Evolutionary conservation across 768 basidiomycete genomes (phyloP), one percentile per base, ranked within the genome.

Genomic region (Cystoderma amianthinum): DNA sequence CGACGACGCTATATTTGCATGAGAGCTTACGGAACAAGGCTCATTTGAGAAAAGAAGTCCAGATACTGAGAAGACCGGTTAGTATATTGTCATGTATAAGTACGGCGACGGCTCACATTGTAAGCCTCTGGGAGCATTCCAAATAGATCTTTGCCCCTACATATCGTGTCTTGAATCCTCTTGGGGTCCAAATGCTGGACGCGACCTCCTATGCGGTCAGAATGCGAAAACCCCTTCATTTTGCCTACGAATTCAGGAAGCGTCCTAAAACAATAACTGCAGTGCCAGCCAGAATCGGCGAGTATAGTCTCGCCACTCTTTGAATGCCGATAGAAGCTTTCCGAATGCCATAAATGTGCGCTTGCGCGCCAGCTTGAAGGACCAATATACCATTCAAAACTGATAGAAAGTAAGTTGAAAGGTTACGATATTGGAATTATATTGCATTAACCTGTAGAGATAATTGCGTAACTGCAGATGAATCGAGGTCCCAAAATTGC

Each of bases 271-370:
- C 80, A 82, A 60, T 74, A 82, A 43, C 74, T 76, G 60, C 78
- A 81, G 50, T 82, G 79, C 78, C 78, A 82, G 1, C 79, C 80
- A n/a, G 77, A 61, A 53, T 82, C 78, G 16, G 76, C 74, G 24
- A 82, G 69, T 6, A 74, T 58, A 25, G 56, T 52, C 37, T 77
- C 65, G 6, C 61, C 61, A 39, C 67, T 64, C 53, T 72, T 68
- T 15, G 70, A 71, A 50, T 76, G 76, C 20, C 67, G 63, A 51
- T 79, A 79, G 42, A 54, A 66, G 38, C 55, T 64, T 21, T 55
- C 50, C n/a, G 53, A 45, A n/a, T 46, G 58, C 72, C 71, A 76
- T 12, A 60, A 59, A 43, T 74, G 71, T 10, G 69, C 72, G 46
- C 68, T 69, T 9, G 78, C 76, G 37, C 77, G 69, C 77, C 75